Conservation (phyloP, 2,329 filamentous ascomycete genomes). For the Apiospora malaysiana region DNA sequence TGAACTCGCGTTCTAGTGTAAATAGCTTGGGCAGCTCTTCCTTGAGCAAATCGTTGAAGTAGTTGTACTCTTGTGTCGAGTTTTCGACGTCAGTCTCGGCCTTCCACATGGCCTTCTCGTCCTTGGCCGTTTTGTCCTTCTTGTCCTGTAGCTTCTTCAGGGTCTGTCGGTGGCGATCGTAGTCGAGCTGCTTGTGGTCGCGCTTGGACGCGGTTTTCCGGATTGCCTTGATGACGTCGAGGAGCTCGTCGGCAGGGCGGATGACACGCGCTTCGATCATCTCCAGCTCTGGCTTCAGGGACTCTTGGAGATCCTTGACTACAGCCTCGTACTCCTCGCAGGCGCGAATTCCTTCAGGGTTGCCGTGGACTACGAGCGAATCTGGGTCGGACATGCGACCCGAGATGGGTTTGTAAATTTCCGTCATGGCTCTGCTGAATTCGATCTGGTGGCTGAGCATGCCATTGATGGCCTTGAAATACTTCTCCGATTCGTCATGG, state of each 20-base stretch:
- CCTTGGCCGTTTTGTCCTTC: conserved; percentile 94
- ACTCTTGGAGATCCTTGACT: conserved; percentile 87
- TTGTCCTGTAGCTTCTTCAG: conserved; percentile 97
- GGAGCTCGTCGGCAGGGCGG: conserved; percentile 87
- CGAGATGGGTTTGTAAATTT: conserved; percentile 98
- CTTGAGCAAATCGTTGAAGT: conserved; percentile 97
- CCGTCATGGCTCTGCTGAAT: conserved; percentile 93
- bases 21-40: conserved; percentile 95
- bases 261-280: conserved; percentile 96
- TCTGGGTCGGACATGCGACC: conserved; percentile 93
- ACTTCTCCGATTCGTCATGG: conserved; percentile 96
- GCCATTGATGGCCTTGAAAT: conserved; percentile 96
- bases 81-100: conserved; percentile 90
- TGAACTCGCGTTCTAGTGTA: conserved; percentile 88
- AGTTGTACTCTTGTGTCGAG: conserved; percentile 94
- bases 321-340: conserved; percentile 96
- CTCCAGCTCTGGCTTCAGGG: conserved; percentile 88
- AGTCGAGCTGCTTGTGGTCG: conserved; percentile 97
- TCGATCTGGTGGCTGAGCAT: conserved; percentile 98
- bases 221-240: conserved; percentile 94
- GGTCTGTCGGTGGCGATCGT: conserved; percentile 81
- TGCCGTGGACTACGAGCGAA: conserved; percentile 80
- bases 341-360: conserved; percentile 89
- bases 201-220: conserved; percentile 88
- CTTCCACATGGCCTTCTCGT: conserved; percentile 97